phyloP scores from a whole-genome alignment of 2,329 filamentous ascomycete species.

The Claviceps lovelessii region DNA sequence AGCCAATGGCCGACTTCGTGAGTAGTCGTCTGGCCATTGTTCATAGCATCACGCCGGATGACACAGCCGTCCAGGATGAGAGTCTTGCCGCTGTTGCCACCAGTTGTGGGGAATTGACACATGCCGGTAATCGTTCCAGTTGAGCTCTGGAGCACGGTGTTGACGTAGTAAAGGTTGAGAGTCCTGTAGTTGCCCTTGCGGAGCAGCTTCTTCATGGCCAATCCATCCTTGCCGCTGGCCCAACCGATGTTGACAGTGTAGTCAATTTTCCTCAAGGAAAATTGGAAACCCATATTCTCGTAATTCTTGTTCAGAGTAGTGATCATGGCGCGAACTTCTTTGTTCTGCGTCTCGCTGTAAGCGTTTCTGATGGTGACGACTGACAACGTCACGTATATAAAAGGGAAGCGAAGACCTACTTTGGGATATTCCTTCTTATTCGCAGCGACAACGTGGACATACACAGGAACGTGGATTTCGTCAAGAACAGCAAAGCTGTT shows the following conservation, averaged over 20 bases:
- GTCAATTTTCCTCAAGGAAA: background rate
- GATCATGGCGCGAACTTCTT: background rate
- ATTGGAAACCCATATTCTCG: background rate
- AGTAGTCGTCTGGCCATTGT: conserved; percentile 9
- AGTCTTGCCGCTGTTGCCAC: conserved; percentile 10
- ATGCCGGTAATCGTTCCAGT: background rate
- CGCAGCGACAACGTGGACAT: background rate
- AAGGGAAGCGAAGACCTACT: background rate
- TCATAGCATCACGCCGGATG: conserved; percentile 7
- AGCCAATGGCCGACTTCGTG: conserved; percentile 33
- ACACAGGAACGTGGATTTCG: background rate
- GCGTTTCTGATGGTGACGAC: background rate
- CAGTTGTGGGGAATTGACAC: background rate
- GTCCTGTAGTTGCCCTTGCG: conserved; percentile 23
- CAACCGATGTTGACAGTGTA: background rate
- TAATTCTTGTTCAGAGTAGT: background rate
- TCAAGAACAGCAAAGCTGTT: background rate
- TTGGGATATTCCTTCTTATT: background rate
- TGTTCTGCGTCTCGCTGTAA: background rate
- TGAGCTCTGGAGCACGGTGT: conserved; percentile 8
- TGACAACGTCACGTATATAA: background rate
- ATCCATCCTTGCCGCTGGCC: background rate
- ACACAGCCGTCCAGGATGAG: conserved; percentile 9
- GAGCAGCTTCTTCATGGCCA: conserved; percentile 10
- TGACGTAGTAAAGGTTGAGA: conserved; percentile 28